Base-by-base conservation (phyloP, 2,329 filamentous ascomycete genomes). In the Penicillium sp. region DNA sequence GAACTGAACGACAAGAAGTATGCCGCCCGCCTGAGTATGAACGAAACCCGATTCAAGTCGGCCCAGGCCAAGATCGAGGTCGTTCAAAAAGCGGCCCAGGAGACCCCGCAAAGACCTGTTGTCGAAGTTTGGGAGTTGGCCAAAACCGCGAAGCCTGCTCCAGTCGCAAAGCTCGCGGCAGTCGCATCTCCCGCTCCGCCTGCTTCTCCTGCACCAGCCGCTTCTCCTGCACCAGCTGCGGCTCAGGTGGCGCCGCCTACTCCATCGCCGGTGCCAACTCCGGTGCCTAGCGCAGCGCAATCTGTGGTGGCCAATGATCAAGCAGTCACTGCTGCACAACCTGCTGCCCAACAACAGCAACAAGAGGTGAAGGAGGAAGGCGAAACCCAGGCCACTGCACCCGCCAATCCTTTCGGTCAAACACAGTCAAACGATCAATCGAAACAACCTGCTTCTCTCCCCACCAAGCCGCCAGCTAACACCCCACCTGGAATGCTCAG, bases 101-200 rank as follows among this genome's bases (percentile, higher is more conserved):
- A 96, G 48, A 97, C 93, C 0, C 93, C 93, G 0, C 82, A 93
- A 66, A 87, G 86, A 70, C 86, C 92, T 0, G 91, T 98, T 4
- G 84, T 80, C 10, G 92, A 97, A 73, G 93, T 97, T 0, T 97
- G 91, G 90, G 86, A 89, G 61, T 78, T 90, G 53, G 92, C 89
- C 0, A 93, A 93, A 75, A 80, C 77, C 52, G 83, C 86, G 11
- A 89, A 85, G 70, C 79, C 83, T 53, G 63, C 74, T 21, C 72
- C 79, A 21, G 54, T 80, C 21, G 61, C 73, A 24, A 75, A 70
- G 60, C 69, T 72, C 19, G 53, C 61, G 8, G 63, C 67, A 48
- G 52, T 61, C 51, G 52, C 59, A 21, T 59, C 66, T 19, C 57
- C 68, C 16, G 56, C 57, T 16, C 59, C 58, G 35, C 19, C 19